Percentiles rank a stretch among this genome's conserved stretches.
Evolutionary conservation across 1,284 basidiomycete species (phyloP).

Genomic region (Erythrobasidium hasegawianum): DNA sequence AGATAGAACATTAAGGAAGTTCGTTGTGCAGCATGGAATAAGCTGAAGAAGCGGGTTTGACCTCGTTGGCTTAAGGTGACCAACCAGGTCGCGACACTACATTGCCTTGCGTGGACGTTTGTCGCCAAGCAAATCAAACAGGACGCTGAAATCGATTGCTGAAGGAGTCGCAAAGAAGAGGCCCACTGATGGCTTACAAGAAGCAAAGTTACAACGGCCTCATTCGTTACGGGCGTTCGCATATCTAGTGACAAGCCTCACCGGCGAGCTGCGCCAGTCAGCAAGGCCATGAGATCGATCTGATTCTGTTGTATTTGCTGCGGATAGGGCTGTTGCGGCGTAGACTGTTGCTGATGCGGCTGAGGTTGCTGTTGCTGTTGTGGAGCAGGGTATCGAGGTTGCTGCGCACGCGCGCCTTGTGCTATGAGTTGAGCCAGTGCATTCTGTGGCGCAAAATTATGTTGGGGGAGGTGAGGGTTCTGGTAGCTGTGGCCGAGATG

Average conservation of each 20-base stretch:
- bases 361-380: constrained; percentile 5
- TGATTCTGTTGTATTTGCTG: constrained; percentile 26
- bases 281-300: constrained; percentile 32
- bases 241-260: not conserved
- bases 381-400: not conserved
- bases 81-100: too few species aligned
- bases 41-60: too few species aligned
- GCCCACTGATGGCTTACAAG: too few species aligned
- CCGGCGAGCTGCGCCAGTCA: constrained; percentile 15
- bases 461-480: not conserved
- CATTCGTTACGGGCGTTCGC: too few species aligned
- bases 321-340: not conserved
- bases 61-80: not conserved
- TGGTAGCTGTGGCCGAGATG: not conserved
- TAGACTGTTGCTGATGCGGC: constrained; percentile 3
- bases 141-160: too few species aligned
- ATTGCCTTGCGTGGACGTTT: too few species aligned
- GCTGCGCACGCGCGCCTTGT: constrained; percentile 9
- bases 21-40: too few species aligned
- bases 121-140: too few species aligned
- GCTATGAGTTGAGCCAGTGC: constrained; percentile 28
- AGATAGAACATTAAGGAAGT: too few species aligned
- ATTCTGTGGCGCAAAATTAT: constrained; percentile 24
- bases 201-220: too few species aligned
- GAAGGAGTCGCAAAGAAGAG: too few species aligned